Evolutionary conservation across 129 eudicot species (phyloP).

Genomic region (Chrysanthemum lavandulifolium): DNA sequence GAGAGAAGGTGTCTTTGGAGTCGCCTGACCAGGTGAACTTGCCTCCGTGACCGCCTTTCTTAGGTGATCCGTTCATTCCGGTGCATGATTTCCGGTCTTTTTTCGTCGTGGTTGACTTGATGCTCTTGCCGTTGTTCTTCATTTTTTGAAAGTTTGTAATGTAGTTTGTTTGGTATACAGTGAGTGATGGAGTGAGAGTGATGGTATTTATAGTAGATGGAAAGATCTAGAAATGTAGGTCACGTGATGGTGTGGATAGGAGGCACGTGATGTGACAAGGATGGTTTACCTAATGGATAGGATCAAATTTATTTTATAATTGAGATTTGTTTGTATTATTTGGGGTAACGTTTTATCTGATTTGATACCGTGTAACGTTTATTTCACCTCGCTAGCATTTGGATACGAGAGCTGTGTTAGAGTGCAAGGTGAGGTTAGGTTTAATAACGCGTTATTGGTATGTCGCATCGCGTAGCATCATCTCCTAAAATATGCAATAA

Average conservation of each 20-base stretch:
- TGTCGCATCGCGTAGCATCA: too few relatives aligned
- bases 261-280: background rate
- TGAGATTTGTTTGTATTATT: too few relatives aligned
- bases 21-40: slow-evolving; percentile 92
- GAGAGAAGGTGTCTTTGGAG: slow-evolving; percentile 37
- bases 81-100: slow-evolving; percentile 41
- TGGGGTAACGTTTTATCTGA: too few relatives aligned
- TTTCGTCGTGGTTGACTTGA: background rate
- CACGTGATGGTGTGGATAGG: background rate
- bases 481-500: too few relatives aligned
- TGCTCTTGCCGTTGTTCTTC: background rate
- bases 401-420: too few relatives aligned
- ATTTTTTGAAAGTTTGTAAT: background rate
- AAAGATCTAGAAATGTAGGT: background rate
- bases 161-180: too few relatives aligned
- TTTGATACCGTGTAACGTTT: too few relatives aligned
- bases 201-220: background rate
- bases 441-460: too few relatives aligned
- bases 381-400: too few relatives aligned
- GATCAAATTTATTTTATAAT: background rate
- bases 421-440: too few relatives aligned
- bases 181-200: too few relatives aligned
- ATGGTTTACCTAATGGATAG: background rate
- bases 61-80: slow-evolving; percentile 74
- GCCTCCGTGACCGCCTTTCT: slow-evolving; percentile 92